phyloP scores from a whole-genome alignment of 106 monocot genomes.

The Acorus gramineus region DNA sequence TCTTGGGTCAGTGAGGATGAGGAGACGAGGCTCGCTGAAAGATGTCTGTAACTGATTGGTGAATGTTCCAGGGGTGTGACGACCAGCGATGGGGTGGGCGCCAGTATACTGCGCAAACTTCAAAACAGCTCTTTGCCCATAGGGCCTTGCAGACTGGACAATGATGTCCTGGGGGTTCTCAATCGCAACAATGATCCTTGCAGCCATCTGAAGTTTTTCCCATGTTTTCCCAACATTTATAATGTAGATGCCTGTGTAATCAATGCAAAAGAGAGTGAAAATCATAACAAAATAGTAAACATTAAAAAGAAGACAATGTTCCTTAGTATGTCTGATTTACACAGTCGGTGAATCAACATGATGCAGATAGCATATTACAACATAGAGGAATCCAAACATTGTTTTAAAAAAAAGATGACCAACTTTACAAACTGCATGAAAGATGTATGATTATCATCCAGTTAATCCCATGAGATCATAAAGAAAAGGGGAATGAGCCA shows the following conservation, averaged over 20 bases:
- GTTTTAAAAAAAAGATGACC: no score
- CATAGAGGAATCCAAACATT: no score
- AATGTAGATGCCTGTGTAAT: slow-evolving; percentile 50
- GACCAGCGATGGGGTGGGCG: slow-evolving; percentile 86
- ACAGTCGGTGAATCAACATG: no score
- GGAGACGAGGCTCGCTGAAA: slow-evolving; percentile 81
- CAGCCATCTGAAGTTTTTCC: slow-evolving; percentile 56
- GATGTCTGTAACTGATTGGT: slow-evolving; percentile 86
- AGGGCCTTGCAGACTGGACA: slow-evolving; percentile 85
- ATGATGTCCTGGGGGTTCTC: slow-evolving; percentile 84
- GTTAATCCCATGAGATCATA: no score
- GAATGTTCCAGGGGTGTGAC: slow-evolving; percentile 93
- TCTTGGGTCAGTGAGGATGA: slow-evolving; percentile 87
- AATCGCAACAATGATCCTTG: slow-evolving; percentile 58
- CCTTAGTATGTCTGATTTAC: no score
- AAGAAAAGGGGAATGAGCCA: no score
- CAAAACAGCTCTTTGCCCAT: slow-evolving; percentile 80
- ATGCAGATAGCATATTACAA: no score
- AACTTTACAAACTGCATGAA: no score
- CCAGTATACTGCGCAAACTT: slow-evolving; percentile 91
- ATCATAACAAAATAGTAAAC: no score
- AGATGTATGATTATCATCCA: no score
- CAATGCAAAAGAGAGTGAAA: background rate
- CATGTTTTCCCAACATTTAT: slow-evolving; percentile 72
- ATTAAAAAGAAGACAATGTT: no score